A percentile compares a stretch with the other conserved stretches of the same genome.
Evolutionary conservation across 192 early-diverging fungal species (phyloP).

Genomic region (Funneliformis mosseae): DNA sequence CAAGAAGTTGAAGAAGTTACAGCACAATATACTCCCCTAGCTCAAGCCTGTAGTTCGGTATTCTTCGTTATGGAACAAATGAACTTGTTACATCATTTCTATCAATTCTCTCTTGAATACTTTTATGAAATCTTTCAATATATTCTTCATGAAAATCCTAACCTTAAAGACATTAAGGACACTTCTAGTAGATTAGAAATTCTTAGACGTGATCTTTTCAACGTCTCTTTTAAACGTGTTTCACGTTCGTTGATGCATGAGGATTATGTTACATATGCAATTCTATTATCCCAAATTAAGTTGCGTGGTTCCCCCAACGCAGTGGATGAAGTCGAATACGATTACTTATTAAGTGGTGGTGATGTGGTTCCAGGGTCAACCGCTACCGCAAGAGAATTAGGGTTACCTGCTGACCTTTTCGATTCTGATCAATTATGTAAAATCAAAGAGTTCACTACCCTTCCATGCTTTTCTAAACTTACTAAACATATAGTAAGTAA

Average conservation of each 20-base stretch:
- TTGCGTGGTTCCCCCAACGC: constrained; percentile 59
- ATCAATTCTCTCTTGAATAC: constrained; percentile 98
- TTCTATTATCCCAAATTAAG: constrained; percentile 88
- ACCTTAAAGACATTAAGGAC: constrained; percentile 67
- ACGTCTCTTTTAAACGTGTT: constrained; percentile 75
- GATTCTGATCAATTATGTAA: constrained; percentile 51
- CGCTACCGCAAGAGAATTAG: constrained; percentile 31
- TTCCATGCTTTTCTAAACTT: constrained; percentile 49
- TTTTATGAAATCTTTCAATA: constrained; percentile 91
- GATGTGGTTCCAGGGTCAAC: constrained; percentile 47
- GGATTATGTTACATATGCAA: constrained; percentile 86
- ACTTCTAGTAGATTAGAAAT: constrained; percentile 69
- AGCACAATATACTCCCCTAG: constrained; percentile 86
- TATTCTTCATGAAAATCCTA: constrained; percentile 77
- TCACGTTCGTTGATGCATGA: constrained; percentile 87
- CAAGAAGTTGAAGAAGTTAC: constrained; percentile 95
- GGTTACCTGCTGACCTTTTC: constrained; percentile 50
- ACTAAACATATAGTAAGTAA: constrained; percentile 43
- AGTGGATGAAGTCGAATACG: constrained; percentile 66
- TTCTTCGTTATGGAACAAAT: constrained; percentile 99
- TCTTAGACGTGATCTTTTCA: constrained; percentile 83
- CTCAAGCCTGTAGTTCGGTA: constrained; percentile 86
- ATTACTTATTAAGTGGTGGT: constrained; percentile 69
- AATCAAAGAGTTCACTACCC: constrained; percentile 46
- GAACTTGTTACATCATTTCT: constrained; percentile 86